phyloP scores from a whole-genome alignment of 345 rosid species.

The Raphanus raphanistrum region DNA sequence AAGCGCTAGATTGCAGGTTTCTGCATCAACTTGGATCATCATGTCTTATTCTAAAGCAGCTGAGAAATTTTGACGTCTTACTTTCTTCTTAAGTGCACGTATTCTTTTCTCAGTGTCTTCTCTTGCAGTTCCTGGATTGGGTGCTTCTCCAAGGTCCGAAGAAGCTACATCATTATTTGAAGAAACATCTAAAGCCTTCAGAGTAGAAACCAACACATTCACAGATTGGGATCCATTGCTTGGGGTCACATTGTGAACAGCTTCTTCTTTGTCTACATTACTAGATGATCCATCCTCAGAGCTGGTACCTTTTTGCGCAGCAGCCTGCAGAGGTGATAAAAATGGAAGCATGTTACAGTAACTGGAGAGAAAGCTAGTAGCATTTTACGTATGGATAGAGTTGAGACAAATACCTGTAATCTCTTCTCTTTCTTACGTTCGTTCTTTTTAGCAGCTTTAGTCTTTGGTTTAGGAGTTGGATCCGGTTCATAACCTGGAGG shows the following conservation, averaged over 20 bases:
- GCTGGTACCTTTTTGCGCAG: constrained; percentile 63
- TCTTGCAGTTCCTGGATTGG: constrained; percentile 42
- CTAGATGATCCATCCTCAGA: constrained; percentile 47
- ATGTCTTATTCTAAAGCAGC: constrained; percentile 15
- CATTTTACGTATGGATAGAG: constrained; percentile 1
- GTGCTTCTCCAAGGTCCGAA: constrained; percentile 42
- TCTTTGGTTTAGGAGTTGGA: constrained; percentile 61
- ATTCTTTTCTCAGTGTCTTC: constrained; percentile 81
- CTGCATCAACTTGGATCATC: constrained; percentile 4
- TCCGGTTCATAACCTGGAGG: constrained; percentile 91
- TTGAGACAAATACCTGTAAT: constrained; percentile 55
- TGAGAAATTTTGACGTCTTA: constrained; percentile 35
- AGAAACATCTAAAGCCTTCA: constrained; percentile 66
- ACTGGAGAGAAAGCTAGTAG: not conserved
- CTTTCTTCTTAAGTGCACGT: constrained; percentile 94
- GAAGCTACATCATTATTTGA: constrained; percentile 38
- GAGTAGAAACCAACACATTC: constrained; percentile 59
- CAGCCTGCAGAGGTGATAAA: constrained; percentile 49
- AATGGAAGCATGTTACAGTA: not conserved
- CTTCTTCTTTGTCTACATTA: constrained; percentile 44
- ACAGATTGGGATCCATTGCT: constrained; percentile 46
- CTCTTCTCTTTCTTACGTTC: constrained; percentile 92
- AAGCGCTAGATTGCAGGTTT: not conserved
- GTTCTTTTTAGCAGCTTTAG: constrained; percentile 76
- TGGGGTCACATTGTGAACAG: constrained; percentile 22